These are phyloP conservation scores for Backusella luteola DNA, from an alignment of 192 early-diverging fungal species.

Conservation along the genomic window DNA sequence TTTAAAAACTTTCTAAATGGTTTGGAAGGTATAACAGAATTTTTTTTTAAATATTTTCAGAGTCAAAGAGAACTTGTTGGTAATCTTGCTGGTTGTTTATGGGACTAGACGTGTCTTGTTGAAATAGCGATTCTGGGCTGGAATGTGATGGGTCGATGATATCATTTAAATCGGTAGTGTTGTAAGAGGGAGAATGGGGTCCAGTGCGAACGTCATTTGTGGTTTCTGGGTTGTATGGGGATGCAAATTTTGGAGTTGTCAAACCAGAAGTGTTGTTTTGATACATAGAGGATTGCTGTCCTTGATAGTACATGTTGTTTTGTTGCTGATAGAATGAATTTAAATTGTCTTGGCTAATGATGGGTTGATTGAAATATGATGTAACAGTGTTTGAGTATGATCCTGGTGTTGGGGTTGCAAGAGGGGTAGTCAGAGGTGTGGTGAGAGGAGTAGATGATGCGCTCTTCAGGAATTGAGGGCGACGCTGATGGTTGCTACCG, in stretches of 20 bases:
- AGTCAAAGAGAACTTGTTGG: not conserved
- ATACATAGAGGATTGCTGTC: not conserved
- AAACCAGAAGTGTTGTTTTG: not conserved
- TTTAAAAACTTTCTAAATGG: not conserved
- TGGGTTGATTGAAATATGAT: not conserved
- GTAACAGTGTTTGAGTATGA: not conserved
- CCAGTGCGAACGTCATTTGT: not conserved
- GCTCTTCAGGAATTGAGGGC: not conserved
- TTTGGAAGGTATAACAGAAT: not conserved
- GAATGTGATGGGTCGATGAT: not conserved
- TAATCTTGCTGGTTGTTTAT: not conserved
- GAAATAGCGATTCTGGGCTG: not conserved
- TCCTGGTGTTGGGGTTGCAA: not conserved
- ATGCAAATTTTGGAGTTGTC: not conserved
- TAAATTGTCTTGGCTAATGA: not conserved
- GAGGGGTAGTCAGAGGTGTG: not conserved
- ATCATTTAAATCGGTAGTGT: not conserved
- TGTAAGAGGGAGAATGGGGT: not conserved
- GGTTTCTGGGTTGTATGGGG: not conserved
- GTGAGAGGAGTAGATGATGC: not conserved
- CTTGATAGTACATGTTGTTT: not conserved
- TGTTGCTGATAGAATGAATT: not conserved
- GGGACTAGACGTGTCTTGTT: not conserved
- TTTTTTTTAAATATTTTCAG: not conserved
- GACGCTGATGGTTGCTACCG: not conserved